These are phyloP conservation scores for Halenospora varia DNA, from an alignment of 495 filamentous ascomycete species.

Conservation along the genomic window DNA sequence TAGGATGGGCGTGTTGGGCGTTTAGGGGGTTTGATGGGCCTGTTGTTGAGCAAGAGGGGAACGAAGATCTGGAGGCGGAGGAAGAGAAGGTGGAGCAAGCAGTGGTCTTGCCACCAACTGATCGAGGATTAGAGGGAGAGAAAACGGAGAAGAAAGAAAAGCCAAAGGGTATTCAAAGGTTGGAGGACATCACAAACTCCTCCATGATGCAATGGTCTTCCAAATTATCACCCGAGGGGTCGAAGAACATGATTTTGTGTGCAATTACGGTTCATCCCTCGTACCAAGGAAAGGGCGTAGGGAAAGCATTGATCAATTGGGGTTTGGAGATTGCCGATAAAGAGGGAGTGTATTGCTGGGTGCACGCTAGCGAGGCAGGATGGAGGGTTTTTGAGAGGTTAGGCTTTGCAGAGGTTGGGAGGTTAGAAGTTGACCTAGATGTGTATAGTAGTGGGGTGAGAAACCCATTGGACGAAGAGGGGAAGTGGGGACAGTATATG, in stretches of 20 bases:
- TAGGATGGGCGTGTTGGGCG: constrained; percentile 11
- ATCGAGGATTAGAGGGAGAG: no score
- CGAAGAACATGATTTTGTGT: background rate
- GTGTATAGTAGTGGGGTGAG: constrained; percentile 5
- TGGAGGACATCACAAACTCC: background rate
- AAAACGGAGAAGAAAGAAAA: background rate
- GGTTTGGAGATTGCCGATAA: constrained; percentile 4
- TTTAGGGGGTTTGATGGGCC: constrained; percentile 3
- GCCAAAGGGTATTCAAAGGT: background rate
- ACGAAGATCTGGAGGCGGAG: background rate
- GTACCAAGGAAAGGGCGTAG: constrained; percentile 3
- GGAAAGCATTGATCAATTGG: background rate
- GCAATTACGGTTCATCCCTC: constrained; percentile 1
- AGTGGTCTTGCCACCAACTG: no score
- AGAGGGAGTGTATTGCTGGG: constrained; percentile 1
- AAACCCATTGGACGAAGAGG: background rate
- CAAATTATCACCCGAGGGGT: background rate
- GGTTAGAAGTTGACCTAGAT: constrained; percentile 7
- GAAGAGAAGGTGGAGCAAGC: background rate
- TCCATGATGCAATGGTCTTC: background rate
- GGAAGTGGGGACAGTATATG: constrained; percentile 8
- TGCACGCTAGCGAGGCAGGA: background rate
- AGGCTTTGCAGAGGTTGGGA: constrained; percentile 10
- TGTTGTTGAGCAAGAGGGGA: background rate
- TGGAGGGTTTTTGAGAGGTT: constrained; percentile 7